These are phyloP conservation scores for Helminthosporium solani DNA, from an alignment of 2,329 filamentous ascomycete genomes.

Conservation along the genomic window DNA sequence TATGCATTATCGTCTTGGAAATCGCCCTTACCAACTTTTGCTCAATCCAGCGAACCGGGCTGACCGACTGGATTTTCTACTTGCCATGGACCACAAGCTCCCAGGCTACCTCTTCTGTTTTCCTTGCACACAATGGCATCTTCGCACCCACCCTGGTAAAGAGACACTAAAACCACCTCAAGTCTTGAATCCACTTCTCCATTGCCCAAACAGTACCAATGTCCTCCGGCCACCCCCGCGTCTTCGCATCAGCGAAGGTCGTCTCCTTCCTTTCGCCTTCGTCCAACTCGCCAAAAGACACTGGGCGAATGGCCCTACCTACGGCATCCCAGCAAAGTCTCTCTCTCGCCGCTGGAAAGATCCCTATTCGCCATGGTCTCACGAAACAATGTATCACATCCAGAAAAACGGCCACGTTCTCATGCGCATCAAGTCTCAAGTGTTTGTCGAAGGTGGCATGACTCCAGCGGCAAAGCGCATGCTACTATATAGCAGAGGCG, in stretches of 20 bases:
- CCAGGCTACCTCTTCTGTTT: constrained; percentile 62
- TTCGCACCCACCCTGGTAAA: constrained; percentile 53
- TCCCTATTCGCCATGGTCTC: constrained; percentile 53
- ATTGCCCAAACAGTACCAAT: constrained; percentile 56
- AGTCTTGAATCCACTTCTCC: constrained; percentile 58
- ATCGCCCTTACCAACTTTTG: constrained; percentile 23
- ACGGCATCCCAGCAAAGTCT: constrained; percentile 28
- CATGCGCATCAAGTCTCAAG: constrained; percentile 58
- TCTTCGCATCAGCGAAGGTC: constrained; percentile 52
- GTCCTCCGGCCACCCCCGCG: constrained; percentile 54
- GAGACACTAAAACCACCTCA: constrained; percentile 57
- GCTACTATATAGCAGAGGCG: constrained; percentile 59
- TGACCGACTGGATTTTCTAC: constrained; percentile 54
- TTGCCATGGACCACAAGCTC: constrained; percentile 51
- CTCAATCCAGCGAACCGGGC: constrained; percentile 46
- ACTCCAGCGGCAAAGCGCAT: constrained; percentile 55
- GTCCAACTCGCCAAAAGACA: constrained; percentile 58
- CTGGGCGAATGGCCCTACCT: constrained; percentile 49
- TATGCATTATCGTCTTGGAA: constrained; percentile 27
- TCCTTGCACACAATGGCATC: constrained; percentile 57
- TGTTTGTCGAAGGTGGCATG: constrained; percentile 53
- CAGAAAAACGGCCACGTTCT: constrained; percentile 57
- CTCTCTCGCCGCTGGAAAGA: constrained; percentile 58
- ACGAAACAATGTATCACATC: constrained; percentile 55
- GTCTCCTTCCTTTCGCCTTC: constrained; percentile 59